Conservation (phyloP, 306 rosid species). For the Rosa lucieae region DNA sequence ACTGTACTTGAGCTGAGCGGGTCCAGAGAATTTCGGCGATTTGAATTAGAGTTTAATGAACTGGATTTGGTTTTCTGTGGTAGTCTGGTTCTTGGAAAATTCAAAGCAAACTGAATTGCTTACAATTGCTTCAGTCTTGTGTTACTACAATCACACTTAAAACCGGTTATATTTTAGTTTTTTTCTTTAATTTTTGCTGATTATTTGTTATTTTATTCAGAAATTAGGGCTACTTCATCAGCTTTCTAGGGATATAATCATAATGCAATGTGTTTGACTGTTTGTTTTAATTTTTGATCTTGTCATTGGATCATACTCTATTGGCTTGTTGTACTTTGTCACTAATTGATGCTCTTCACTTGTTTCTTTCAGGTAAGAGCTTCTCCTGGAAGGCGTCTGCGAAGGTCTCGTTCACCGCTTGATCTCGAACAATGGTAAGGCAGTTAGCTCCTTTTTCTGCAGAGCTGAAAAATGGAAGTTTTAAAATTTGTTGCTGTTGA, state of each 20-base stretch:
- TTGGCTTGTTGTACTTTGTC: not conserved
- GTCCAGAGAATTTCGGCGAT: not conserved
- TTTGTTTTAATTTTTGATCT: not conserved
- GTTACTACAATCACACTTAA: no score
- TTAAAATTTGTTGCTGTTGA: not conserved
- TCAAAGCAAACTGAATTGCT: not conserved
- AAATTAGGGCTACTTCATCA: not conserved
- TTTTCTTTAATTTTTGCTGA: not conserved
- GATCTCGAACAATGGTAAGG: conserved; percentile 3
- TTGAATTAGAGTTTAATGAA: not conserved
- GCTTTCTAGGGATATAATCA: not conserved
- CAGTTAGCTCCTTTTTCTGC: not conserved
- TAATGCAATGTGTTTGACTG: not conserved
- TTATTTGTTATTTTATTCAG: not conserved
- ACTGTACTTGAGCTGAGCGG: not conserved
- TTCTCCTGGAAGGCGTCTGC: not conserved
- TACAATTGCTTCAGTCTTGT: no score
- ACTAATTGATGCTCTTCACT: not conserved
- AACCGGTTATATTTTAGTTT: no score
- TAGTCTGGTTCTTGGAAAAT: not conserved
- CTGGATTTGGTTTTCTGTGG: not conserved
- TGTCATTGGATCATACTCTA: not conserved
- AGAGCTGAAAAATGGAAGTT: not conserved
- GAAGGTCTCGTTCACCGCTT: not conserved
- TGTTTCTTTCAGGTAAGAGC: conserved; percentile 2